phyloP scores from a whole-genome alignment of 1,284 basidiomycete genomes.

The Malassezia dermatis region DNA sequence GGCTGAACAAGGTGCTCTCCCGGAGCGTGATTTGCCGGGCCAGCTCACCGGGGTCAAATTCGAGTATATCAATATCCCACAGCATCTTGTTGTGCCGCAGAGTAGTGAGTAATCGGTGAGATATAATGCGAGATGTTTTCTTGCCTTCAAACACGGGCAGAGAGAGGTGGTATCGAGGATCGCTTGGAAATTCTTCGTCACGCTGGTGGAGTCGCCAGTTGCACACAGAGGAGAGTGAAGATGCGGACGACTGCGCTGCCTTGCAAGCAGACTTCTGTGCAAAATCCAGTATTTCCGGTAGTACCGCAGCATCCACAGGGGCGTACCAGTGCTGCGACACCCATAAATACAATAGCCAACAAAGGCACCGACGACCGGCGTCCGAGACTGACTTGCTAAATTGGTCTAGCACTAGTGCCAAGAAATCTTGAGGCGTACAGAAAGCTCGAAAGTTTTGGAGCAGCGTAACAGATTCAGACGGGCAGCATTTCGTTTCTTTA shows the following conservation, averaged over 20 bases:
- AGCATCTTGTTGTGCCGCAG: slow-evolving; percentile 51
- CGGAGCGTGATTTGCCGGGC: slow-evolving; percentile 54
- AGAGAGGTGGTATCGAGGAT: not conserved
- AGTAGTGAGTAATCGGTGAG: slow-evolving; percentile 59
- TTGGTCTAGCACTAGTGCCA: slow-evolving; percentile 65
- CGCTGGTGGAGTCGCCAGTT: slow-evolving; percentile 11
- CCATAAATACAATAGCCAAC: slow-evolving; percentile 87
- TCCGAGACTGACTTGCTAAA: slow-evolving; percentile 58
- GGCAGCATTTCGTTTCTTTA: slow-evolving; percentile 50
- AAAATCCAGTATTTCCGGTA: slow-evolving; percentile 59
- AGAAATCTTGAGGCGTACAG: slow-evolving; percentile 64
- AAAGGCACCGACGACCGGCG: slow-evolving; percentile 51
- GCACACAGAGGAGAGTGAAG: not conserved
- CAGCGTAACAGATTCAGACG: slow-evolving; percentile 52
- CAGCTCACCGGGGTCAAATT: slow-evolving; percentile 64
- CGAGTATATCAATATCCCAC: slow-evolving; percentile 54
- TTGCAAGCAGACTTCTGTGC: slow-evolving; percentile 49
- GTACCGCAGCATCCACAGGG: slow-evolving; percentile 48
- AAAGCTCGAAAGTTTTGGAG: slow-evolving; percentile 95
- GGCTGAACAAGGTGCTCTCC: slow-evolving; percentile 45
- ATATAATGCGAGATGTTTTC: slow-evolving; percentile 59
- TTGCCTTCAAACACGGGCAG: not conserved
- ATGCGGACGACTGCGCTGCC: slow-evolving; percentile 51
- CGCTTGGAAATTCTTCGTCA: not conserved
- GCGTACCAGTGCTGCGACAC: slow-evolving; percentile 79